Percentiles rank a stretch among this genome's conserved stretches.
These are phyloP conservation scores for Sporothrix schenckii DNA, from an alignment of 2,329 filamentous ascomycete genomes.

Conservation along the genomic window DNA sequence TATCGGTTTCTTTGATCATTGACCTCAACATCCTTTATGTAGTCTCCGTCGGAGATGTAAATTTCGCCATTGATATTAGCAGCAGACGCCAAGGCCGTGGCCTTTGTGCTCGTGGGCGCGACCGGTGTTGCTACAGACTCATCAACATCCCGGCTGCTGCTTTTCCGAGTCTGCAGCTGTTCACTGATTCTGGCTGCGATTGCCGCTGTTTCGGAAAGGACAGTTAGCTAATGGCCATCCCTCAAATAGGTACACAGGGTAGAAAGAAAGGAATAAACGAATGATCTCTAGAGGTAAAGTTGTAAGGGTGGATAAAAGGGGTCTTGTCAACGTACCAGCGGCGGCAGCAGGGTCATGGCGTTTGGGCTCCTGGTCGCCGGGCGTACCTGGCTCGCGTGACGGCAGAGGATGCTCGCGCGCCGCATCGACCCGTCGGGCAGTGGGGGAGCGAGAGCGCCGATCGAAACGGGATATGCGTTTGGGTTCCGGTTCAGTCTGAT, in stretches of 20 bases:
- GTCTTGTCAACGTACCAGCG: constrained; percentile 60
- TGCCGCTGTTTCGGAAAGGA: constrained; percentile 62
- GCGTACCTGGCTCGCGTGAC: constrained; percentile 48
- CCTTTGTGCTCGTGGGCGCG: constrained; percentile 49
- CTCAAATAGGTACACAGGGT: too few relatives aligned
- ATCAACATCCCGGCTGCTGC: constrained; percentile 86
- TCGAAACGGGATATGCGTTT: constrained; percentile 82
- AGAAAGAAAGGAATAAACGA: not conserved
- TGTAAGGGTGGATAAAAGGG: not conserved
- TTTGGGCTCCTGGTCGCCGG: constrained; percentile 47
- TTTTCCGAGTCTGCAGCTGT: constrained; percentile 81
- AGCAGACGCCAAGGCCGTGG: constrained; percentile 46
- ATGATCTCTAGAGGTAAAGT: not conserved
- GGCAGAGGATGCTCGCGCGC: constrained; percentile 81
- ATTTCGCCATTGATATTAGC: constrained; percentile 79
- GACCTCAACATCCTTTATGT: constrained; percentile 98
- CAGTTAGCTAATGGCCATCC: not conserved
- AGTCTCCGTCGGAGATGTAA: constrained; percentile 95
- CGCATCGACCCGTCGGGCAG: constrained; percentile 66
- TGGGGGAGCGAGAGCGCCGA: constrained; percentile 84
- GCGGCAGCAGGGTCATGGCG: constrained; percentile 72
- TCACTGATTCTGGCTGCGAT: constrained; percentile 88
- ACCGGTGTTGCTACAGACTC: constrained; percentile 76
- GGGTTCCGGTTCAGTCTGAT: constrained; percentile 83
- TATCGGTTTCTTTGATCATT: constrained; percentile 97